Base-by-base conservation (phyloP, 2,329 filamentous ascomycete species). In the Colletotrichum salicis region DNA sequence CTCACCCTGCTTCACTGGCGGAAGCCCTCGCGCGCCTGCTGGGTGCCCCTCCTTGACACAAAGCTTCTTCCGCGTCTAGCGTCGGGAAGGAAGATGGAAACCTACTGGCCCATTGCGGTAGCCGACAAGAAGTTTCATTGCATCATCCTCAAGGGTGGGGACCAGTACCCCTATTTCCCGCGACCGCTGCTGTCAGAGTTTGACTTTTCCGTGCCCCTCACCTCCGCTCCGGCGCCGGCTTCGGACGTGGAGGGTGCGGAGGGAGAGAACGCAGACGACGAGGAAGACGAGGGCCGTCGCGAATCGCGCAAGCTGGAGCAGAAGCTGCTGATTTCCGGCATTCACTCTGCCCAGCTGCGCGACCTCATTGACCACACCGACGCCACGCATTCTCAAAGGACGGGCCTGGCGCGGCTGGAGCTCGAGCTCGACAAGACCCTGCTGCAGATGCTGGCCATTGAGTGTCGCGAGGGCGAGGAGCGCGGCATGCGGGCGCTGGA, bases 91-190 rank as follows among this genome's bases (percentile, higher is more conserved):
- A 98, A 97, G 81, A 89, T 93, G 74, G 96, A 99, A 82, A 90
- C 87, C 0, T 99, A 99, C 85, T 99, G 95, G 89, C 96, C 96
- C 1, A 94, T 99, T 37, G 96, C 96, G 1, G 95, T 98, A 1
- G 94, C 96, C 2, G 91, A 95, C 77, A 89, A 93, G 78, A 96
- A 93, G 78, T 99, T 99, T 82, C 96, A 98, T 86, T 99, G 97
- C 84, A 98, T 99, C 83, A 98, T 99, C 77, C 91, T 99, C 79
- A 99, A 99, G 84, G 96, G 96, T 74, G 93, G 93, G 45, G 96
- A 99, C 79, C 90, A 92, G 78, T 94, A 98, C 78, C 95, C 96
- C 0, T 98, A 96, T 84, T 98, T 96, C 83, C 96, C 94, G 12
- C 91, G 93, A 11, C 95, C 94, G 2, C 85, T 98, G 48, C 91